phyloP scores from a whole-genome alignment of 257 asterid genomes.

The Lithospermum erythrorhizon region DNA sequence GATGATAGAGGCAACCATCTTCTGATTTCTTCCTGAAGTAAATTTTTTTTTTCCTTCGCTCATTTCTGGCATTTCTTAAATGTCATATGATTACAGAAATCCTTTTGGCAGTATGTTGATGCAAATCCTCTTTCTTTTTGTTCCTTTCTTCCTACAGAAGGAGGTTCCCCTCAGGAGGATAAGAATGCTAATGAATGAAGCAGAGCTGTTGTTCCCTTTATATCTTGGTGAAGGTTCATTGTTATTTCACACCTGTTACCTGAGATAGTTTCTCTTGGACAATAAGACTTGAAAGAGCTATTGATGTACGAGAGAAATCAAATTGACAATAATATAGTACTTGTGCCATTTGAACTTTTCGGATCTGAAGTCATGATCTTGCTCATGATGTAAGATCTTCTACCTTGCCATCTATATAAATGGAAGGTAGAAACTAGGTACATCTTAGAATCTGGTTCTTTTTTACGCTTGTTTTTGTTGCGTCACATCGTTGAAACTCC shows the following conservation, averaged over 20 bases:
- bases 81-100: not conserved
- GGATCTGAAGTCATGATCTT: constrained; percentile 5
- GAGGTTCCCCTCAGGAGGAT: constrained; percentile 46
- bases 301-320: not conserved
- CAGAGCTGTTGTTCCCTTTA: constrained; percentile 15
- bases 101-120: not conserved
- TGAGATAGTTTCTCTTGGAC: constrained; percentile 19
- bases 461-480: not conserved
- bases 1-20: not conserved
- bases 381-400: constrained; percentile 21
- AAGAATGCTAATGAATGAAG: constrained; percentile 41
- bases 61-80: not conserved
- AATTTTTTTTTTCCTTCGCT: too few relatives aligned
- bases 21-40: not conserved
- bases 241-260: constrained; percentile 16
- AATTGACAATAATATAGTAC: constrained; percentile 5
- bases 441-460: too few relatives aligned
- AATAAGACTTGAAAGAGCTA: constrained; percentile 13
- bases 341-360: constrained; percentile 8
- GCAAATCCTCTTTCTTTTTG: not conserved
- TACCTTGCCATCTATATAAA: constrained; percentile 18
- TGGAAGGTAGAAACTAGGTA: not conserved
- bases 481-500: not conserved
- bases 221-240: constrained; percentile 16
- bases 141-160: constrained; percentile 31